phyloP scores from a whole-genome alignment of 2,329 filamentous ascomycete species.

The Xylaria sp. region DNA sequence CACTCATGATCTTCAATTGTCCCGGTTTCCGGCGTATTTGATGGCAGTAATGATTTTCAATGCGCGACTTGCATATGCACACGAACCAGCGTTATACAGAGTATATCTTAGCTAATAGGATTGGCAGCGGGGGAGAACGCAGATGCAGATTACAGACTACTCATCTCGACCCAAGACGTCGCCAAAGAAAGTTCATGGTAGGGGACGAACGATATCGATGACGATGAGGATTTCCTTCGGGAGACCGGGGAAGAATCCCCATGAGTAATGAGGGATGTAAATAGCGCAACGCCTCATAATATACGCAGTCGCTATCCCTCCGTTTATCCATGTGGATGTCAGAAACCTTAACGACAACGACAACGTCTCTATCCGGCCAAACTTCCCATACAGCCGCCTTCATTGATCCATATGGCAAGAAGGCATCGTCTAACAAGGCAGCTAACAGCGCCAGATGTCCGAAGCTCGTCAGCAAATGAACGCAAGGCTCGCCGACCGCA shows the following conservation, averaged over 20 bases:
- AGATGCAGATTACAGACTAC: neutral
- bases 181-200: neutral
- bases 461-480: neutral
- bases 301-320: neutral
- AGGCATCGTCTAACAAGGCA: neutral
- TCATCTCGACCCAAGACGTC: neutral
- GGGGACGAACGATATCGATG: neutral
- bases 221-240: neutral
- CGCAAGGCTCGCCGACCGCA: neutral
- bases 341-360: neutral
- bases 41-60: neutral
- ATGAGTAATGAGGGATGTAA: neutral
- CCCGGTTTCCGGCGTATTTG: neutral
- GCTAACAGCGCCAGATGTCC: neutral
- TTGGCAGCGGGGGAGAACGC: neutral
- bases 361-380: neutral
- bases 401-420: neutral
- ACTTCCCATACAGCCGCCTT: neutral
- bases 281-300: neutral
- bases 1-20: neutral
- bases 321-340: neutral
- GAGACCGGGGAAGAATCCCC: neutral
- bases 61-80: neutral
- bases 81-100: neutral
- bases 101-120: neutral